Conservation (phyloP, 2,329 filamentous ascomycete species). For the Colletotrichum camelliae region DNA sequence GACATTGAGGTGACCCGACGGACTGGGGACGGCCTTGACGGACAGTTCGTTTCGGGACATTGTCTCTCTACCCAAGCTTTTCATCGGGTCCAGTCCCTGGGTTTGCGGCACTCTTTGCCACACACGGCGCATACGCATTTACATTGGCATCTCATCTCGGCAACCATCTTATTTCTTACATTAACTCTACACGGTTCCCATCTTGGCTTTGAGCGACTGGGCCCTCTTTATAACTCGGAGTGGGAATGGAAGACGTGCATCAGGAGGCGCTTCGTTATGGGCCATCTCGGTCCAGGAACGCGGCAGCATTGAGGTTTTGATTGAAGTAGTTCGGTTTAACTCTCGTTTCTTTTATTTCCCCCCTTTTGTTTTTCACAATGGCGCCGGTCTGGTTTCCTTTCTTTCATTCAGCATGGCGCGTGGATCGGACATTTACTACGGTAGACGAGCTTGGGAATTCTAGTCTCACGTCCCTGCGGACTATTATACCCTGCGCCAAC, state of each 20-base stretch:
- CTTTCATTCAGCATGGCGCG: slow-evolving; percentile 22
- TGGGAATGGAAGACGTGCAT: neutral
- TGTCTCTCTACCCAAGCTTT: neutral
- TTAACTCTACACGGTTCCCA: neutral
- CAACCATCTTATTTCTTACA: neutral
- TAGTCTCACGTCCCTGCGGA: slow-evolving; percentile 9
- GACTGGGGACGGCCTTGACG: neutral
- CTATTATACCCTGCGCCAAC: slow-evolving; percentile 13
- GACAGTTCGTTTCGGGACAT: neutral
- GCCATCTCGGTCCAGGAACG: neutral
- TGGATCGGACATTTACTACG: slow-evolving; percentile 19
- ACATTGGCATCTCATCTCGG: slow-evolving; percentile 4
- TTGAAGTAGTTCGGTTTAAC: neutral
- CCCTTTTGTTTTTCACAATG: neutral
- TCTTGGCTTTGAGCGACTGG: neutral
- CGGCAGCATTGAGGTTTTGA: neutral
- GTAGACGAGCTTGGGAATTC: slow-evolving; percentile 11
- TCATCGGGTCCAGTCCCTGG: neutral
- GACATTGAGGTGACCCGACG: neutral
- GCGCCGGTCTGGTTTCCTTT: slow-evolving; percentile 8
- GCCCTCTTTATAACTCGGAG: neutral
- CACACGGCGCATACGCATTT: slow-evolving; percentile 14
- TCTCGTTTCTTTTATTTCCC: neutral
- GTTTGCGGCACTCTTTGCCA: neutral
- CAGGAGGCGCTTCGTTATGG: neutral